A percentile compares a stretch with the other conserved stretches of the same genome.
Evolutionary conservation across 768 basidiomycete genomes (phyloP).

Genomic region (Boletus insuetus): DNA sequence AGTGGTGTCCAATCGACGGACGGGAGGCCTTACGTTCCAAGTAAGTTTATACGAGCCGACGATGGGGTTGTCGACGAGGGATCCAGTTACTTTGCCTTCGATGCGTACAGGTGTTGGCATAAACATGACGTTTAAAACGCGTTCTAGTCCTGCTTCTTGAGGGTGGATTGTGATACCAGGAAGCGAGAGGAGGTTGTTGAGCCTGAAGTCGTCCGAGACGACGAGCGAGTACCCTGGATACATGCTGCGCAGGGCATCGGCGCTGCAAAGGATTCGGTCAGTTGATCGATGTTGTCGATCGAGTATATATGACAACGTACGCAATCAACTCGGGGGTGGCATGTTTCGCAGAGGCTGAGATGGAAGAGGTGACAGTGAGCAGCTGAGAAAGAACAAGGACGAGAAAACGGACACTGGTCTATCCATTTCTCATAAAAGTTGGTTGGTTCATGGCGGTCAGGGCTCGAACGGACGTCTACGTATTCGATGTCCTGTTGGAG

Average conservation of each 20-base stretch:
- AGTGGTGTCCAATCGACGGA: conserved; percentile 1
- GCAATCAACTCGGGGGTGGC: conserved; percentile 43
- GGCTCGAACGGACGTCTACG: conserved; percentile 17
- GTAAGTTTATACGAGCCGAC: conserved; percentile 53
- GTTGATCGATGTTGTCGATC: conserved; percentile 4
- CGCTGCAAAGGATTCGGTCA: conserved; percentile 24
- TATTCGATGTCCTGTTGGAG: conserved; percentile 24
- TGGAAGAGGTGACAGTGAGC: conserved; percentile 5
- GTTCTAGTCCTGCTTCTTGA: conserved; percentile 44
- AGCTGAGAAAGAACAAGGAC: neutral
- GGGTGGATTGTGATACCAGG: conserved; percentile 49
- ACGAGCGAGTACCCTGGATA: conserved; percentile 65
- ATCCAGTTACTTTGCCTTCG: conserved; percentile 44
- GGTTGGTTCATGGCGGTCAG: conserved; percentile 16
- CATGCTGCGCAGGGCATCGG: conserved; percentile 49
- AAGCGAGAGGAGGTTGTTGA: conserved; percentile 48
- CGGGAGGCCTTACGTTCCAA: conserved; percentile 51
- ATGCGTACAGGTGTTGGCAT: conserved; percentile 42
- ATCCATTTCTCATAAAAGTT: conserved; percentile 53
- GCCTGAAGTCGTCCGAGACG: conserved; percentile 43
- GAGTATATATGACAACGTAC: conserved; percentile 31
- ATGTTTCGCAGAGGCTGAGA: conserved; percentile 55
- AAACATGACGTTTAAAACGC: conserved; percentile 51
- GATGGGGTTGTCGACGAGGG: conserved; percentile 48
- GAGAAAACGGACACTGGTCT: conserved; percentile 42